These are phyloP conservation scores for Eutrema yunnanense DNA, from an alignment of 345 rosid genomes.

Conservation along the genomic window DNA sequence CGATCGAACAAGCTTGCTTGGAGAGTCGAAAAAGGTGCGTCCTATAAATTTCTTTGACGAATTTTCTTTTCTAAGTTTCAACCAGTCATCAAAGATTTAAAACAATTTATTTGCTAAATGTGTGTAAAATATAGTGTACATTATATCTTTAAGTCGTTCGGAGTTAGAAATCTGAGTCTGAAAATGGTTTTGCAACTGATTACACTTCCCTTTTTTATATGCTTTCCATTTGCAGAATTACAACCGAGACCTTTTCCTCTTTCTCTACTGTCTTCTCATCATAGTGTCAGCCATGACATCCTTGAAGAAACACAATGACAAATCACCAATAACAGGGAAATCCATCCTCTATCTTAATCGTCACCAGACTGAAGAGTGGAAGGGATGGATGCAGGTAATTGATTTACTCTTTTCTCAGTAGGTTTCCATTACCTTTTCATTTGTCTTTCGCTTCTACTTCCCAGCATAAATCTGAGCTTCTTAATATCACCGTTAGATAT, in stretches of 20 bases:
- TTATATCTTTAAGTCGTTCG: background rate
- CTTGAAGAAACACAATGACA: conserved; percentile 74
- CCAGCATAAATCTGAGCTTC: background rate
- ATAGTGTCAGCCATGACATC: conserved; percentile 85
- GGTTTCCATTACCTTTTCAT: background rate
- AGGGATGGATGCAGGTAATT: conserved; percentile 99
- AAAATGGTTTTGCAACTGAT: background rate
- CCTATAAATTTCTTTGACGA: background rate
- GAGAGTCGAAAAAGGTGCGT: conserved; percentile 72
- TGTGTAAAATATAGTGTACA: background rate
- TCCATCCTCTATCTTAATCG: conserved; percentile 77
- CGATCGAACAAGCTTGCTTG: conserved; percentile 73
- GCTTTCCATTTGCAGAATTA: conserved; percentile 56
- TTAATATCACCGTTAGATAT: background rate
- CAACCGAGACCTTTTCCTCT: conserved; percentile 90
- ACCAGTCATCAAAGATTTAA: background rate
- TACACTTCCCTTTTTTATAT: background rate
- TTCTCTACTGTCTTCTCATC: conserved; percentile 83
- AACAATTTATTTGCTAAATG: background rate
- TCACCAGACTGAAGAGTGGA: conserved; percentile 99
- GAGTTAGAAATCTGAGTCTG: background rate
- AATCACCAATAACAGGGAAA: conserved; percentile 75
- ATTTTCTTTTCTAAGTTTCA: background rate
- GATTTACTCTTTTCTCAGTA: background rate
- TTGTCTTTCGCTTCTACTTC: background rate